Conservation (phyloP, 176 grass and related monocot species). For the Aechmea fasciata region DNA sequence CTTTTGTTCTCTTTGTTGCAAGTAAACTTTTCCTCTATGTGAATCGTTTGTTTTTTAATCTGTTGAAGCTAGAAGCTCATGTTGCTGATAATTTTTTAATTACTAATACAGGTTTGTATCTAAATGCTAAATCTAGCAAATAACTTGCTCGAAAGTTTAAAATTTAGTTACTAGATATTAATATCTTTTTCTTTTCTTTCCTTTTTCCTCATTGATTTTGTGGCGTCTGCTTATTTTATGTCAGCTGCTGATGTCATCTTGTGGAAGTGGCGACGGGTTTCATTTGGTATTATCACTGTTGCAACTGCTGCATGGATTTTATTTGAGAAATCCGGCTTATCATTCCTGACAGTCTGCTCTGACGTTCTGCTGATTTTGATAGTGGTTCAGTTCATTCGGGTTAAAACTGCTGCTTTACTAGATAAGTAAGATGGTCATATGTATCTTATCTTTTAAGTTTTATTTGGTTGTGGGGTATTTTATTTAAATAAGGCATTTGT, state of each 20-base stretch:
- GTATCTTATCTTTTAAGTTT: slow-evolving; percentile 9
- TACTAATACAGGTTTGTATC: background rate
- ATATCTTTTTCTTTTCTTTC: background rate
- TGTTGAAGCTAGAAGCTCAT: background rate
- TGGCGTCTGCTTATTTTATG: slow-evolving; percentile 6
- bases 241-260: slow-evolving; percentile 91
- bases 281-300: slow-evolving; percentile 48
- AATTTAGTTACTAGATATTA: background rate
- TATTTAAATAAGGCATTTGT: background rate
- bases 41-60: too few species aligned
- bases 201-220: background rate
- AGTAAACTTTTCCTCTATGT: background rate
- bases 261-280: slow-evolving; percentile 55
- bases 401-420: slow-evolving; percentile 46
- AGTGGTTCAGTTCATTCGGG: slow-evolving; percentile 50
- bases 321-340: slow-evolving; percentile 81
- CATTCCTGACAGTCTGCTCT: slow-evolving; percentile 87
- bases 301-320: slow-evolving; percentile 72
- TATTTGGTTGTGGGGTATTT: slow-evolving; percentile 2
- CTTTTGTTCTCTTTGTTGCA: background rate
- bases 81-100: background rate
- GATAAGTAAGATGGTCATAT: slow-evolving; percentile 52
- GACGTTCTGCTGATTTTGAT: slow-evolving; percentile 81
- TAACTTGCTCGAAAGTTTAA: background rate
- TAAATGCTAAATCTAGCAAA: background rate